These are phyloP conservation scores for Arthrobotrys entomopaga DNA, from an alignment of 2,329 filamentous ascomycete genomes.

Conservation along the genomic window DNA sequence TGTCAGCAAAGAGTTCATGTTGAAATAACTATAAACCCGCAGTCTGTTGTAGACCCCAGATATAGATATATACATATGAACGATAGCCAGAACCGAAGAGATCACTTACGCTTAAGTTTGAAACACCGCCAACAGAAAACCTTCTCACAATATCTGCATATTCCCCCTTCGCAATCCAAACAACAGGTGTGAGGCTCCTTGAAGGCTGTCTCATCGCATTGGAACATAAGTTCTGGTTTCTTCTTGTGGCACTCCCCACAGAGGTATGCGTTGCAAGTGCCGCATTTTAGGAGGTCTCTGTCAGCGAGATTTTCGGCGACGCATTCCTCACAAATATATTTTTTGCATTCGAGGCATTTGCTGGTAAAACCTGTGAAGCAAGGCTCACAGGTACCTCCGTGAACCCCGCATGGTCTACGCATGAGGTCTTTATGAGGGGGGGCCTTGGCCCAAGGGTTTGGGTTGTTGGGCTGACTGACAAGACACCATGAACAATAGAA, in stretches of 20 bases:
- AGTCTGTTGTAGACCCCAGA: background rate
- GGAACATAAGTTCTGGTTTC: conserved; percentile 2
- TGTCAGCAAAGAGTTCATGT: too few species aligned
- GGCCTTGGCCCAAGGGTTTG: conserved; percentile 35
- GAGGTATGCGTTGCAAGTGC: conserved; percentile 2
- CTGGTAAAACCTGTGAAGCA: conserved; percentile 19
- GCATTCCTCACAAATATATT: conserved; percentile 38
- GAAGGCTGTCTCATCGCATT: conserved; percentile 1
- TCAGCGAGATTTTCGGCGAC: conserved; percentile 21
- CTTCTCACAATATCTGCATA: conserved; percentile 33
- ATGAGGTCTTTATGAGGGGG: conserved; percentile 9
- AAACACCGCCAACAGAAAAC: conserved; percentile 12
- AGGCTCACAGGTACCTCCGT: conserved; percentile 39
- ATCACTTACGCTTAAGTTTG: background rate
- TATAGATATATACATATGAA: background rate
- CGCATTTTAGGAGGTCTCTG: conserved; percentile 6
- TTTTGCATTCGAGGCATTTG: conserved; percentile 22
- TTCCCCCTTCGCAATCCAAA: conserved; percentile 13
- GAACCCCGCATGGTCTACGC: conserved; percentile 20
- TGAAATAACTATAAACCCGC: background rate
- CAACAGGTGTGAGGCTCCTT: conserved; percentile 21
- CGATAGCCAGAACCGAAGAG: background rate
- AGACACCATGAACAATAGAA: conserved; percentile 41
- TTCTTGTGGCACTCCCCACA: conserved; percentile 14
- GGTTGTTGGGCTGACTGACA: background rate